These are phyloP conservation scores for Aspergillus nidulans DNA, from an alignment of 495 filamentous ascomycete species.

Conservation along the genomic window DNA sequence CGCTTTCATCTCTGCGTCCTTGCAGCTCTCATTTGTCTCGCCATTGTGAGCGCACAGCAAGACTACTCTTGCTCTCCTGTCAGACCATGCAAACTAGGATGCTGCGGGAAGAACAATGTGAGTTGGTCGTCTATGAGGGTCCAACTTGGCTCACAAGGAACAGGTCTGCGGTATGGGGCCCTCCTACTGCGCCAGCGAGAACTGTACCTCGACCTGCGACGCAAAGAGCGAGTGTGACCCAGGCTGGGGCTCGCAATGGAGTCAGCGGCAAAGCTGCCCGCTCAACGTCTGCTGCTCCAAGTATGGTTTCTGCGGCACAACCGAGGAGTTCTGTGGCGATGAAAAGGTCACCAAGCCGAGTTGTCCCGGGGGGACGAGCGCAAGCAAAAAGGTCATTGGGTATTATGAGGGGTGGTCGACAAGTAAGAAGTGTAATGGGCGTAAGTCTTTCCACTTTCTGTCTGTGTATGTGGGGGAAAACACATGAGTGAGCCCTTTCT, in stretches of 20 bases:
- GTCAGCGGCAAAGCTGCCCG: background rate
- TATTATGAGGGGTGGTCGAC: background rate
- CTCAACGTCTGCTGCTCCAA: constrained; percentile 17
- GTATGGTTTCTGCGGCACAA: constrained; percentile 19
- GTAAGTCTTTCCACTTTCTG: background rate
- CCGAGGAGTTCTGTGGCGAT: background rate
- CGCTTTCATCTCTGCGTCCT: background rate
- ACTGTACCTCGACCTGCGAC: background rate
- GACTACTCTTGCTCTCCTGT: background rate
- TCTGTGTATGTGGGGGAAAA: background rate
- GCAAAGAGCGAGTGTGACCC: background rate
- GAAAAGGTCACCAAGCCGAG: background rate
- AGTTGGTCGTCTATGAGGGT: background rate
- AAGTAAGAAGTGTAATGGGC: background rate
- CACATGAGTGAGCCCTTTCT: background rate
- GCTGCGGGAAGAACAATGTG: background rate
- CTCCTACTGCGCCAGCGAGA: background rate
- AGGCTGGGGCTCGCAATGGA: background rate
- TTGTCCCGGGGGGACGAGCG: background rate
- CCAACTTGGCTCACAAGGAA: background rate
- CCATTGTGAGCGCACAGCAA: background rate
- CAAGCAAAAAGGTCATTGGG: background rate
- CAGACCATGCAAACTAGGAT: background rate
- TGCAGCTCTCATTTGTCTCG: background rate
- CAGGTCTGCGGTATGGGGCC: background rate